Percentiles rank a stretch among this genome's conserved stretches.
These are phyloP conservation scores for Trypanosoma cruzi DNA, from an alignment of 208 protist species.

Conservation along the genomic window DNA sequence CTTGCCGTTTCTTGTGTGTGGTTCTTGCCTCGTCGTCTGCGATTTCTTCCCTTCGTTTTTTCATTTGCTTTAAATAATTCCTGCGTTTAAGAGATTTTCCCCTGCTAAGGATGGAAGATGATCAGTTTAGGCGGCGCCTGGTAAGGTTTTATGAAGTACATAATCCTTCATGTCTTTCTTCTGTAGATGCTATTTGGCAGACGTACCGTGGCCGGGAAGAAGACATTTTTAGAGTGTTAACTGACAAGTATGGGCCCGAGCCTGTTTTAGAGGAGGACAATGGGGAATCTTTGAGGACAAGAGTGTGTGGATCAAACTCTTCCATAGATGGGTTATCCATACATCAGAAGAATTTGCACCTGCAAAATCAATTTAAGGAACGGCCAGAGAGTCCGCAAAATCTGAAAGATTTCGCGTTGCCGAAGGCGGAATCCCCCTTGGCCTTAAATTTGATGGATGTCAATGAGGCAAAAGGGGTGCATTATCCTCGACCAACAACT, in stretches of 20 bases:
- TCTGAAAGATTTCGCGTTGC: background rate
- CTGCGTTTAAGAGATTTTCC: background rate
- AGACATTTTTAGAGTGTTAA: slow-evolving; percentile 31
- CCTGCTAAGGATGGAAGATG: slow-evolving; percentile 32
- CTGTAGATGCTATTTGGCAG: slow-evolving; percentile 23
- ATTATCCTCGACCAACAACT: background rate
- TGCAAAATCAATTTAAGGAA: background rate
- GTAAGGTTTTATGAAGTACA: slow-evolving; percentile 28
- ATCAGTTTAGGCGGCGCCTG: slow-evolving; percentile 24
- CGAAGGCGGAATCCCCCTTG: background rate
- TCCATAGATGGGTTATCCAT: background rate
- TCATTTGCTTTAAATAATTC: background rate
- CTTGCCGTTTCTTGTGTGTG: background rate
- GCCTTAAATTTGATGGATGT: background rate
- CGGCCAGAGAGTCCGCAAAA: background rate
- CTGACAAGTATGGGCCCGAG: slow-evolving; percentile 43
- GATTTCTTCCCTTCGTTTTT: slow-evolving; percentile 14
- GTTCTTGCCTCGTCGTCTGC: background rate
- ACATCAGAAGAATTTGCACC: background rate
- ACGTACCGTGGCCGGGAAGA: slow-evolving; percentile 36
- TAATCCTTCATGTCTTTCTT: slow-evolving; percentile 29
- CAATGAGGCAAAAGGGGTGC: background rate
- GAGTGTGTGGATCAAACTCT: background rate
- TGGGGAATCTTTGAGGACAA: background rate
- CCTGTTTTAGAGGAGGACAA: background rate